A percentile compares a stretch with the other conserved stretches of the same genome.
Evolutionary conservation across 768 basidiomycete species (phyloP).

Genomic region (Naganishia onofrii): DNA sequence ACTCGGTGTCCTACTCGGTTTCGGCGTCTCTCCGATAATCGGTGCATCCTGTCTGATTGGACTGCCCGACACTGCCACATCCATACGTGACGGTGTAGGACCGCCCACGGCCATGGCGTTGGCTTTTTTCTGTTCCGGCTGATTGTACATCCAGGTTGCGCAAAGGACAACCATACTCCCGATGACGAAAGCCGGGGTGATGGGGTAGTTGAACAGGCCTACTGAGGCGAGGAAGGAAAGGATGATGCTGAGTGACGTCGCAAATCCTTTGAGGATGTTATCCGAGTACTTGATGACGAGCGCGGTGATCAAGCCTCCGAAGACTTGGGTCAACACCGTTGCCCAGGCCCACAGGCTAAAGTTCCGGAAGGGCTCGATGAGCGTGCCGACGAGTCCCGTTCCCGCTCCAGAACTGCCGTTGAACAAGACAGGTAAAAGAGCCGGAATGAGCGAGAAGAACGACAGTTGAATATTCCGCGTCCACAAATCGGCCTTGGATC

Average conservation of each 20-base stretch:
- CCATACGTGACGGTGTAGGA: constrained; percentile 31
- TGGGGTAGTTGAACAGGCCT: constrained; percentile 80
- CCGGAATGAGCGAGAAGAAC: constrained; percentile 87
- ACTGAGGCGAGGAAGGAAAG: constrained; percentile 91
- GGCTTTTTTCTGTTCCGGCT: constrained; percentile 54
- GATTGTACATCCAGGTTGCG: constrained; percentile 90
- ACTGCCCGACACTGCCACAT: constrained; percentile 47
- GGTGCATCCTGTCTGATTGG: constrained; percentile 46
- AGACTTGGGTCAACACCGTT: constrained; percentile 79
- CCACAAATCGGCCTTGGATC: constrained; percentile 85
- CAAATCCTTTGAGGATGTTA: constrained; percentile 81
- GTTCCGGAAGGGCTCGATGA: constrained; percentile 66
- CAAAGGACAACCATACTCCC: constrained; percentile 78
- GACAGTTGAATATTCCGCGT: constrained; percentile 94
- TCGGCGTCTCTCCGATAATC: constrained; percentile 48
- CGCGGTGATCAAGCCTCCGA: constrained; percentile 89
- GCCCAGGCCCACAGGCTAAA: constrained; percentile 91
- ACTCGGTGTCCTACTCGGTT: constrained; percentile 41
- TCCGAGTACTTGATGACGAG: constrained; percentile 92
- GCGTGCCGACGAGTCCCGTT: constrained; percentile 36
- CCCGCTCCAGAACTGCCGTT: constrained; percentile 50
- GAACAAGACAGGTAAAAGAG: constrained; percentile 72
- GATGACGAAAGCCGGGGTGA: constrained; percentile 79
- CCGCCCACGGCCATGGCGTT: constrained; percentile 9
- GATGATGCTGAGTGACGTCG: constrained; percentile 88